phyloP scores from a whole-genome alignment of 2,329 filamentous ascomycete species.

The Colletotrichum phormii region DNA sequence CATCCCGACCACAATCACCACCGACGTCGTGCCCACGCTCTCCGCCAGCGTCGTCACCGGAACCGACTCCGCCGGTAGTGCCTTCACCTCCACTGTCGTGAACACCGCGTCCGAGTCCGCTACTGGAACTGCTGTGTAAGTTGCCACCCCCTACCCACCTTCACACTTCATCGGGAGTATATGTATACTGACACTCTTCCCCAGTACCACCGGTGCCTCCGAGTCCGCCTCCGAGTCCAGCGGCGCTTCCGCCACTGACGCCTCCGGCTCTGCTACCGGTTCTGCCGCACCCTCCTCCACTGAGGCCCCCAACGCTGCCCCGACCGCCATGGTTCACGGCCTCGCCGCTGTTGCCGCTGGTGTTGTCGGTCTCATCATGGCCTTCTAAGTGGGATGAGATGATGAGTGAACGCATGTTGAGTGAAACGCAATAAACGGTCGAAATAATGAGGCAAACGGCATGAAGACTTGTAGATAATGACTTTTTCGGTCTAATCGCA shows the following conservation, averaged over 20 bases:
- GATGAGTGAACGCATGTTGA: background rate
- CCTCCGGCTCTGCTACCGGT: slow-evolving; percentile 3
- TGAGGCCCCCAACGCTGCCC: slow-evolving; percentile 23
- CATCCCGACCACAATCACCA: slow-evolving; percentile 20
- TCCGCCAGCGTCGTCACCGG: slow-evolving; percentile 25
- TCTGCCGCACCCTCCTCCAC: slow-evolving; percentile 14
- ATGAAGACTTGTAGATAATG: slow-evolving; percentile 17
- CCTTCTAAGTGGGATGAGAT: background rate
- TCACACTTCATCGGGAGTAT: background rate
- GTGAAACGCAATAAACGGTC: background rate
- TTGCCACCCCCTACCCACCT: background rate
- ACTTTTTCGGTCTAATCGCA: background rate
- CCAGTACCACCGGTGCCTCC: slow-evolving; percentile 7
- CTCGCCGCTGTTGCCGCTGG: slow-evolving; percentile 2
- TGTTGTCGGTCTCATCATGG: slow-evolving; percentile 22
- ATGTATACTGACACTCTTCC: background rate
- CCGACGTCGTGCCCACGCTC: slow-evolving; percentile 13
- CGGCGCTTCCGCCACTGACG: slow-evolving; percentile 5
- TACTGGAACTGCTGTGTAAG: slow-evolving; percentile 25
- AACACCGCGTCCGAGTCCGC: slow-evolving; percentile 5
- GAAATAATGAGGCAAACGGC: background rate
- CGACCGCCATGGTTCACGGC: slow-evolving; percentile 15
- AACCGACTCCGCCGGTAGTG: slow-evolving; percentile 27
- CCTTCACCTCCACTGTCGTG: slow-evolving; percentile 26
- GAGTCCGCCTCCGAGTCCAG: slow-evolving; percentile 9